phyloP scores from a whole-genome alignment of 2,329 filamentous ascomycete species.

The Epichloe coenophiala region DNA sequence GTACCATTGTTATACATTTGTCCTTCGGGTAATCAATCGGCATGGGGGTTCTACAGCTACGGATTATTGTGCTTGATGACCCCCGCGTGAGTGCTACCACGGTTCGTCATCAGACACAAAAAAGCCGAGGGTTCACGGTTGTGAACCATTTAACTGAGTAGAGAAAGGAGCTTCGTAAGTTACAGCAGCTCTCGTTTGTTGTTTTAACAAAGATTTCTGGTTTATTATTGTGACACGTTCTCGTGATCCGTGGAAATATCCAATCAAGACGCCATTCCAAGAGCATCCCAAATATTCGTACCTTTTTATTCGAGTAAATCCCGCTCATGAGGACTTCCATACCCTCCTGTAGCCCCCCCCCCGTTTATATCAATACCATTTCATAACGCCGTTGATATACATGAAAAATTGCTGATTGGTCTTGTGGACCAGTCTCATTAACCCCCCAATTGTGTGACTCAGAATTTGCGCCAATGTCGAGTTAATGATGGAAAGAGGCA shows the following conservation, averaged over 20 bases:
- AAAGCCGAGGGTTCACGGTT: not conserved
- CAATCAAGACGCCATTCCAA: not conserved
- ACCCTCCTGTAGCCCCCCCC: not conserved
- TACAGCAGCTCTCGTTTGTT: not conserved
- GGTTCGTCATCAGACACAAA: too few relatives aligned
- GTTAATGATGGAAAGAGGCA: not conserved
- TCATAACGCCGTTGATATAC: not conserved
- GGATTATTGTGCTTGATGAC: too few relatives aligned
- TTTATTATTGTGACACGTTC: not conserved
- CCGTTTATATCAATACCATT: not conserved
- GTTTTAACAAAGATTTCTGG: too few relatives aligned
- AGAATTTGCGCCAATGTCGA: not conserved
- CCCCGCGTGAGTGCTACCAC: too few relatives aligned
- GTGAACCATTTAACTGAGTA: not conserved
- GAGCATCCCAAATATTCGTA: not conserved
- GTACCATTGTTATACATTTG: too few relatives aligned
- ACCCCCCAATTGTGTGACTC: not conserved
- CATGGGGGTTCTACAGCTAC: too few relatives aligned
- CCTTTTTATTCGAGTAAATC: not conserved
- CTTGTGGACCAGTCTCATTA: not conserved
- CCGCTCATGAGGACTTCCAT: not conserved
- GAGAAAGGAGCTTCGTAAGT: not conserved
- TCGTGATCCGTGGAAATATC: too few relatives aligned
- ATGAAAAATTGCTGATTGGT: not conserved
- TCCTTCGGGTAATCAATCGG: too few relatives aligned